Conservation (phyloP, 1,284 basidiomycete genomes). For the Pseudozyma tsukubaensis region DNA sequence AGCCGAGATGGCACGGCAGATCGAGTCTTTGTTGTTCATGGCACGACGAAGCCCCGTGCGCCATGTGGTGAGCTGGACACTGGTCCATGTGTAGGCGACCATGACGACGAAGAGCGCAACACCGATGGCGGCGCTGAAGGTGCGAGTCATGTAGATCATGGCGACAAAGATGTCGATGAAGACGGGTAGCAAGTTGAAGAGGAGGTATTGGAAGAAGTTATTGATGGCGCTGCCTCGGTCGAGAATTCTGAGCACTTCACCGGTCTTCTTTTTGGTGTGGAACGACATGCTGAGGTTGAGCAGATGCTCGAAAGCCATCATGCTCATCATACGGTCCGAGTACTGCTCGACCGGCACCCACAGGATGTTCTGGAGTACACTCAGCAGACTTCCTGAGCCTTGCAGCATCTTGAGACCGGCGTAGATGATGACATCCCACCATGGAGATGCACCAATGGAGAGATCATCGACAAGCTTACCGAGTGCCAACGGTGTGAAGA, state of each 20-base stretch:
- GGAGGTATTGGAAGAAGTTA: slow-evolving; percentile 70
- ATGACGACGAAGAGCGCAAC: slow-evolving; percentile 82
- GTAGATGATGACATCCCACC: slow-evolving; percentile 64
- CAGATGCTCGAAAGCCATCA: slow-evolving; percentile 67
- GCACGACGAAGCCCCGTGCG: slow-evolving; percentile 74
- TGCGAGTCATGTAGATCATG: slow-evolving; percentile 75
- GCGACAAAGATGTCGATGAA: slow-evolving; percentile 78
- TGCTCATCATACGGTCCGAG: slow-evolving; percentile 71
- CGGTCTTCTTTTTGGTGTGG: slow-evolving; percentile 79
- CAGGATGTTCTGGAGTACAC: slow-evolving; percentile 58
- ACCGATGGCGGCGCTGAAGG: slow-evolving; percentile 76
- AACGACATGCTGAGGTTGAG: slow-evolving; percentile 80
- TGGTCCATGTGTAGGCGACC: slow-evolving; percentile 80
- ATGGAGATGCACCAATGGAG: slow-evolving; percentile 47
- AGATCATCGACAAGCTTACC: slow-evolving; percentile 75
- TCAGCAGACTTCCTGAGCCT: slow-evolving; percentile 68
- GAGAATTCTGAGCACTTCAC: slow-evolving; percentile 77
- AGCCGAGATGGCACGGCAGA: slow-evolving; percentile 61
- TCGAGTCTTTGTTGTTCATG: slow-evolving; percentile 60
- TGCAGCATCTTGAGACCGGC: slow-evolving; percentile 69
- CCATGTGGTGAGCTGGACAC: slow-evolving; percentile 77
- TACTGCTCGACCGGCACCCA: slow-evolving; percentile 88
- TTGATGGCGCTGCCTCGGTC: slow-evolving; percentile 75
- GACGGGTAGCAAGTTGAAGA: slow-evolving; percentile 84
- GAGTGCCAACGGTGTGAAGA: slow-evolving; percentile 79